Evolutionary conservation across 164 flowering plant species (phyloP).

Genomic region (Euptelea pleiosperma): DNA sequence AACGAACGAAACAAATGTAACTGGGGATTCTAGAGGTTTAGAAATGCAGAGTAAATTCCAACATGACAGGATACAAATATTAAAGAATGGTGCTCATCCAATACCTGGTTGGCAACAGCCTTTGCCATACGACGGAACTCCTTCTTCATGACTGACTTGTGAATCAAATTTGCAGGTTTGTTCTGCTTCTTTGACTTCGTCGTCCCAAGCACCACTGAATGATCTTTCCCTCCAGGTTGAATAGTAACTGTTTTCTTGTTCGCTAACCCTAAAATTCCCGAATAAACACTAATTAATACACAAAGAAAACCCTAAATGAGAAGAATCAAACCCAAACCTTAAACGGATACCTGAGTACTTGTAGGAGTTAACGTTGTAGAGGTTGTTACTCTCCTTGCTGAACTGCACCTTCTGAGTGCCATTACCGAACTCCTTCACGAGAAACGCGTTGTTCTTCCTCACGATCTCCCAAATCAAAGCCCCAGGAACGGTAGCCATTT

Average conservation of each 20-base stretch:
- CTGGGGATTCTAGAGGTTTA: too few relatives aligned
- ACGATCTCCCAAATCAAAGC: conserved; percentile 91
- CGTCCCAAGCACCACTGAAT: conserved; percentile 61
- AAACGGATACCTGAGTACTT: conserved; percentile 69
- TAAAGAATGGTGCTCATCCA: background rate
- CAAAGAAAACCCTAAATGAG: background rate
- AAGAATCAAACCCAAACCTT: background rate
- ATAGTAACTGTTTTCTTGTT: conserved; percentile 76
- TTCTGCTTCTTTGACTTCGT: conserved; percentile 80
- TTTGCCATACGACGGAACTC: conserved; percentile 75
- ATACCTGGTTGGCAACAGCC: conserved; percentile 76
- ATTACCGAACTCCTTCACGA: conserved; percentile 82
- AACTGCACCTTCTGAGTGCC: conserved; percentile 60
- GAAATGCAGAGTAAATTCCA: too few relatives aligned
- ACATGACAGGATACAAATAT: background rate
- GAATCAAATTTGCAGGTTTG: conserved; percentile 48
- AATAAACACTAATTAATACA: background rate
- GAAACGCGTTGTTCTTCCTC: conserved; percentile 82
- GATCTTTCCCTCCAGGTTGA: conserved; percentile 58
- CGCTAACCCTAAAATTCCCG: conserved; percentile 49
- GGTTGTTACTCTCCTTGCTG: conserved; percentile 84
- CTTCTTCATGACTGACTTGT: conserved; percentile 77
- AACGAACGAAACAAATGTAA: too few relatives aligned
- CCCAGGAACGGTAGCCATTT: conserved; percentile 83
- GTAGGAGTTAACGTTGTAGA: conserved; percentile 74